Evolutionary conservation across 208 protist species (phyloP).

Genomic region (Crithidia bombi): DNA sequence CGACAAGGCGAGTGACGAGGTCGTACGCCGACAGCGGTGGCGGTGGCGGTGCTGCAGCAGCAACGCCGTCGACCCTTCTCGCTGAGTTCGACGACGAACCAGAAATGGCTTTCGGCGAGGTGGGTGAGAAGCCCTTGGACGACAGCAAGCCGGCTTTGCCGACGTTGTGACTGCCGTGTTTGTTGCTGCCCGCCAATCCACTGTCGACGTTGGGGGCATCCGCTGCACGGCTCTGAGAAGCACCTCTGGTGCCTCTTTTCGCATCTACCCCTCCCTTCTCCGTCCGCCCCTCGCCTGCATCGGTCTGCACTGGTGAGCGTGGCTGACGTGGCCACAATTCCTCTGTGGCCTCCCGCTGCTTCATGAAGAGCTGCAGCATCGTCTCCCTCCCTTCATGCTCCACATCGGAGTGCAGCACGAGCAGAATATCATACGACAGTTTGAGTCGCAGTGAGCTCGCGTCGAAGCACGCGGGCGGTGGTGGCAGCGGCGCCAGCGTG

Average conservation of each 20-base stretch:
- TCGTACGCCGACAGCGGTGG: constrained; percentile 36
- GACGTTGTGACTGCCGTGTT: background rate
- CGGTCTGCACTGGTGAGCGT: no score
- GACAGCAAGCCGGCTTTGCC: background rate
- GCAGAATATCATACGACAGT: constrained; percentile 58
- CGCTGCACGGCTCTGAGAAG: background rate
- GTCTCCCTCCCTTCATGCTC: constrained; percentile 27
- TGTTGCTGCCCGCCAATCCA: background rate
- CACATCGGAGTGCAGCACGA: constrained; percentile 40
- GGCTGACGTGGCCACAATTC: constrained; percentile 14
- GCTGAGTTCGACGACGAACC: background rate
- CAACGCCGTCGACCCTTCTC: background rate
- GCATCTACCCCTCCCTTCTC: background rate
- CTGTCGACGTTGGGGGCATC: background rate
- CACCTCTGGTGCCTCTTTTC: background rate
- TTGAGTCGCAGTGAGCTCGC: constrained; percentile 66
- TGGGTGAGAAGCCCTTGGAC: background rate
- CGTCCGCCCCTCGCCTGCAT: background rate
- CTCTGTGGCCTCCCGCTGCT: constrained; percentile 20
- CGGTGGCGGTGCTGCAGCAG: background rate
- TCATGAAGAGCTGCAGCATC: constrained; percentile 21
- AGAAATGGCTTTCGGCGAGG: background rate
- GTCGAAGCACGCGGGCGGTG: constrained; percentile 58
- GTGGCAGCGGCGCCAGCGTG: constrained; percentile 6
- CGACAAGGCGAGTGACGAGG: constrained; percentile 55